Base-by-base conservation (phyloP, 768 basidiomycete species). In the Leccinum variicolor region DNA sequence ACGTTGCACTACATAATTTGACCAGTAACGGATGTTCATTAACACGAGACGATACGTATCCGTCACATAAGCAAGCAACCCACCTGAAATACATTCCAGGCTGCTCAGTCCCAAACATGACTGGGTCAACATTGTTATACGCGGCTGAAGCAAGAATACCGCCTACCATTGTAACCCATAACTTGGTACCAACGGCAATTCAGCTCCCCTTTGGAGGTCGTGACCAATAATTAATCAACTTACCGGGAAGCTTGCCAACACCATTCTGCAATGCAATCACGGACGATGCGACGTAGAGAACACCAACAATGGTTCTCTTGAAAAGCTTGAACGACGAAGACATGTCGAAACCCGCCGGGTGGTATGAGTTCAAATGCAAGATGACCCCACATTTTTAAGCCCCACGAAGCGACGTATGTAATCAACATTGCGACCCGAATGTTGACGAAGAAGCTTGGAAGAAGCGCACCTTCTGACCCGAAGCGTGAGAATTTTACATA, bases 51-150 rank as follows among this genome's bases (percentile, higher is more conserved):
- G 28, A 58, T 26, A 14, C 15, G 4, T 11, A 29, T 25, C 10
- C 43, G 33, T 59, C n/a, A 28, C 25, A 31, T 36, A 17, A 36
- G 36, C 9, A 17, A 36, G 15, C 9, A n/a, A 62, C 76, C 34
- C 60, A 85, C 84, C 63, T 80, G 78, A 57, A 81, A 87, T 5
- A 79, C 85, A 63, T 87, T 86, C 86, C 86, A 87, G 5, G 85
- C 85, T 86, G 47, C 25, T 15, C 4, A 4, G 29, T 6, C 10
- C 29, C 54, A 11, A 50, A 34, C 8, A 56, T 41, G 28, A 26
- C 19, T 13, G 21, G 13, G 56, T 69, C 41, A 60, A 11, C 29
- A 31, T 31, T 34, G 19, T 51, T 26, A 10, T 19, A 34, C 6
- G 29, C 25, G 53, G 23, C 9, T 13, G 39, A 48, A n/a, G 31